Base-by-base conservation (phyloP, 2,329 filamentous ascomycete genomes). In the Paramyrothecium sp. region DNA sequence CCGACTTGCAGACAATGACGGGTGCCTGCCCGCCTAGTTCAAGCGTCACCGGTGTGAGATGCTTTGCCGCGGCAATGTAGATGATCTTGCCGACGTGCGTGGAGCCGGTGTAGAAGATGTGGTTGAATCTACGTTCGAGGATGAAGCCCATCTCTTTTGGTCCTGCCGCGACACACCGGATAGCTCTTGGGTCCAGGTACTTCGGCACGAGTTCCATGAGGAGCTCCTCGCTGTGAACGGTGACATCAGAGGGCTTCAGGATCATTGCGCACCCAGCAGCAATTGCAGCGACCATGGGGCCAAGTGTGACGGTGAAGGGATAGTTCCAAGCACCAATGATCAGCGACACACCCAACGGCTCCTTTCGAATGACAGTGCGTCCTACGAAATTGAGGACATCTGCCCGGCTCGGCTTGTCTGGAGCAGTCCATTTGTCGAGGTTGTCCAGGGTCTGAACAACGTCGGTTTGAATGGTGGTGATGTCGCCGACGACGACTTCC, bases 241-340 rank as follows among this genome's bases (percentile, higher is more conserved):
- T 66, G 19, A 77, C 56, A 56, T 81, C 78, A 0, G 73, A 75
- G 1, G 79, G 79, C 61, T 81, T 81, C 26, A 81, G 56, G 8
- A 80, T 60, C 10, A 73, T 68, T 26, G 69, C 66, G 54, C 66
- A 70, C 2, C 78, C 78, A 1, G 78, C 77, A 2, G 76, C 70
- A 19, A 80, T 75, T 17, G 77, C 77, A 17, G 71, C 74, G 22
- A 79, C 58, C 38, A 77, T 61, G 20, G 77, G 76, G 54, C 73
- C 68, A 0, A 80, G 52, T 0, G 70, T 56, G 3, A 77, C 64
- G 3, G 71, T 59, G 53, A 80, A 63, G 1, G 78, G 78, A 19
- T 74, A 80, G 57, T 81, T 81, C 78, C 77, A 81, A 2, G 77
- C 69, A 1, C 74, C 73, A 21, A 81, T 75, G 47, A 81, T 72